Base-by-base conservation (phyloP, 2,329 filamentous ascomycete genomes). In the Aureobasidium sp. region DNA sequence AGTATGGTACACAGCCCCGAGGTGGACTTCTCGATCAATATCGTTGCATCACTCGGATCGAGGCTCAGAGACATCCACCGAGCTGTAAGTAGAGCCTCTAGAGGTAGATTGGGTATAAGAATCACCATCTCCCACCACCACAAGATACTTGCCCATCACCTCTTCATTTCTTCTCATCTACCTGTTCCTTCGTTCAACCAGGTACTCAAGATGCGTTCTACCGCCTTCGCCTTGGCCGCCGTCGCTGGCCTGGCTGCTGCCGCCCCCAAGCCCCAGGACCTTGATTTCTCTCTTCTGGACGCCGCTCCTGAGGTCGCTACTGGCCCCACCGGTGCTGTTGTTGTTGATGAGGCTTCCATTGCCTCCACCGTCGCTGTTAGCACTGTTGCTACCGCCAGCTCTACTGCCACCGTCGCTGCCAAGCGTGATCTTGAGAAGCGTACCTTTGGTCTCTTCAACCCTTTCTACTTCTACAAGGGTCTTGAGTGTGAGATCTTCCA, bases 251-350 rank as follows among this genome's bases (percentile, higher is more conserved):
- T 65, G 45, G 66, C 63, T 41, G 64, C 61, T 39, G 65, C 64
- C 29, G 57, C 61, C 34, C 64, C 67, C 39, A 62, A 60, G n/a
- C 66, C 65, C 17, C 67, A 69, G 52, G 59, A 67, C 55, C 65
- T 68, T 44, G 66, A 69, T 58, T 62, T 65, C 31, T 63, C 57
- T 45, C 60, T 59, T 14, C 62, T 69, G 11, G 55, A 63, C 20
- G 63, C 64, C 27, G 67, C 65, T 34, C 59, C 63, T 39, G 62
- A 64, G 37, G 61, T 63, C n/a, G 62, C 53, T 17, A 66, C 65
- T 41, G 67, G 63, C 20, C 67, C 67, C 42, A 61, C 64, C 36
- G 47, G 48, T 48, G 45, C 52, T 20, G 62, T 48, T 15, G 63
- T 65, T 31, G 25, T 59, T 15, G 51, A 63, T 9, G 52, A 66